Base-by-base conservation (phyloP, 202 grass and related monocot genomes). In the Panicum hallii region DNA sequence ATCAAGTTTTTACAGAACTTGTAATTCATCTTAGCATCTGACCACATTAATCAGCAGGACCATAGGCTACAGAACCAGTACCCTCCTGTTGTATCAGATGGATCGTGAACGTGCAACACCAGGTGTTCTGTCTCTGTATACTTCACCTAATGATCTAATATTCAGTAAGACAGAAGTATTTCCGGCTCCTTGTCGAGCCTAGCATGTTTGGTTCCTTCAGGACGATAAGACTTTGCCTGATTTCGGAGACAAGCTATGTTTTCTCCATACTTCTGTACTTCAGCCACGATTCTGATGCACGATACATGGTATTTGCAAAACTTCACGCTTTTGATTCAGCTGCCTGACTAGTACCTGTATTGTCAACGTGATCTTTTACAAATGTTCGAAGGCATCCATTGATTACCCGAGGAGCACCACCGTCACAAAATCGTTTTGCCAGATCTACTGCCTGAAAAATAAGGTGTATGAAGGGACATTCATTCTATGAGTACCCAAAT, bases 331-430 rank as follows among this genome's bases (percentile, higher is more conserved):
- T 84, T 70, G 88, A 77, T 71, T 87, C 75, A 64, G 64, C 64
- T 82, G 68, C 40, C 61, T 74, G 85, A 66, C 43, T 63, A 48
- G 67, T 46, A 60, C 46, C 76, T n/a, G 41, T 6, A 22, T 26
- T 45, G 57, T 61, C 75, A 26, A 75, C 26, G 43, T 92, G 70
- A 63, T 92, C 87, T 52, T 92, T 99, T 36, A 94, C 88, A 83
- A 91, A 95, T 19, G 93, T 96, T 54, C 96, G 88, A 71, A 99
- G 93, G 86, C 96, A 99, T 78, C 96, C 96, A 61, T 99, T 99
- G 80, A 99, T 94, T 53, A 99, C 86, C 48, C 90, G 90, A 79
- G 96, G 91, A 58, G 96, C 93, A 34, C 89, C 86, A 45, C 96
- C 93, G 0, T 99, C 96, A 79, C 93, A 99, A 86, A 95, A 99